phyloP scores from a whole-genome alignment of 129 eudicot species.

The Tagetes patula region DNA sequence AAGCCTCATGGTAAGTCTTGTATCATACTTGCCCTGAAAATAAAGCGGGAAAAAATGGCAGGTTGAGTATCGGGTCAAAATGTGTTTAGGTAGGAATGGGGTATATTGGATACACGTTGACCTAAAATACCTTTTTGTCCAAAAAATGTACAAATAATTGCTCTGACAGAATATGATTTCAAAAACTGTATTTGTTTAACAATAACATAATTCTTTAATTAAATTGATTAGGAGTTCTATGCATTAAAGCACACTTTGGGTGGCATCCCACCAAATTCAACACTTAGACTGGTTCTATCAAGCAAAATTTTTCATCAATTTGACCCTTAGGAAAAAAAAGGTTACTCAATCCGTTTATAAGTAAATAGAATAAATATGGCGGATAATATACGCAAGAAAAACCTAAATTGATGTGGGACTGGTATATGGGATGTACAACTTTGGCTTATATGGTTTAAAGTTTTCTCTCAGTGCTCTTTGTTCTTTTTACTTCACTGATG shows the following conservation, averaged over 20 bases:
- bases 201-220: neutral
- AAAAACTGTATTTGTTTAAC: neutral
- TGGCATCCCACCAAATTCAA: neutral
- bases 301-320: neutral
- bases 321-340: neutral
- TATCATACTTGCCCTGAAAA: neutral
- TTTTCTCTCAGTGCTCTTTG: no score
- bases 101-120: neutral
- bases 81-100: neutral
- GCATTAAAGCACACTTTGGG: neutral
- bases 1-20: slow-evolving; percentile 57
- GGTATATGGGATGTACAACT: neutral
- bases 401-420: neutral
- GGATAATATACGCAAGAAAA: neutral
- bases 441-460: neutral
- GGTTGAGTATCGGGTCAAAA: neutral
- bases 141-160: neutral
- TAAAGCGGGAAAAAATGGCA: neutral
- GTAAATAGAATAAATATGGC: neutral
- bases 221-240: neutral
- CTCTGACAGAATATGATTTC: neutral
- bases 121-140: neutral
- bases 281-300: neutral
- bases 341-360: neutral
- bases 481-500: neutral